These are phyloP conservation scores for Paramecium caudatum DNA, from an alignment of 73 alveolate genomes.

Conservation along the genomic window DNA sequence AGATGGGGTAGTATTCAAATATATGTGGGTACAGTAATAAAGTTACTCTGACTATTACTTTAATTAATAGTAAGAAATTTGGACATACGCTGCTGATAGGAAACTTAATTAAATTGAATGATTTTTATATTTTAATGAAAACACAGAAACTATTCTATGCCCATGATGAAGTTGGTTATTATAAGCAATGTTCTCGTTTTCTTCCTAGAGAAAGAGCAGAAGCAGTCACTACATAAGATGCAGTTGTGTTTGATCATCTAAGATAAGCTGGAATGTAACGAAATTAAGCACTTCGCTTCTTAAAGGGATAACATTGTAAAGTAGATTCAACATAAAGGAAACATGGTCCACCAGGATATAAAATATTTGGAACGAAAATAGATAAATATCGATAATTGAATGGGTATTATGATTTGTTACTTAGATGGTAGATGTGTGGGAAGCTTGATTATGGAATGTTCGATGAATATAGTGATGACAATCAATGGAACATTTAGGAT, in stretches of 20 bases:
- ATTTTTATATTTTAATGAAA: neutral
- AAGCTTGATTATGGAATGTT: constrained; percentile 26
- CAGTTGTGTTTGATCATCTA: neutral
- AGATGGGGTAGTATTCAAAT: neutral
- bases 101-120: constrained; percentile 20
- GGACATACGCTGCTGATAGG: constrained; percentile 24
- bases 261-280: constrained; percentile 43
- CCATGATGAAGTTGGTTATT: constrained; percentile 26
- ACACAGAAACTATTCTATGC: neutral
- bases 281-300: neutral
- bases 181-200: constrained; percentile 25
- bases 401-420: neutral
- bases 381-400: neutral
- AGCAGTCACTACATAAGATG: constrained; percentile 33
- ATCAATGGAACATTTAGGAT: neutral
- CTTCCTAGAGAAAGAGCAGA: constrained; percentile 53
- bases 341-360: constrained; percentile 69
- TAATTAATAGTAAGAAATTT: neutral
- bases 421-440: constrained; percentile 64
- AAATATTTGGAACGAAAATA: constrained; percentile 46
- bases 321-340: constrained; percentile 50
- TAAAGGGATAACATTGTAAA: constrained; percentile 53
- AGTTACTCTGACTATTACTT: constrained; percentile 17
- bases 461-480: neutral
- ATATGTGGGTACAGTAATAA: neutral